Evolutionary conservation across 202 grass and related monocot genomes (phyloP).

Genomic region (Setaria italica): DNA sequence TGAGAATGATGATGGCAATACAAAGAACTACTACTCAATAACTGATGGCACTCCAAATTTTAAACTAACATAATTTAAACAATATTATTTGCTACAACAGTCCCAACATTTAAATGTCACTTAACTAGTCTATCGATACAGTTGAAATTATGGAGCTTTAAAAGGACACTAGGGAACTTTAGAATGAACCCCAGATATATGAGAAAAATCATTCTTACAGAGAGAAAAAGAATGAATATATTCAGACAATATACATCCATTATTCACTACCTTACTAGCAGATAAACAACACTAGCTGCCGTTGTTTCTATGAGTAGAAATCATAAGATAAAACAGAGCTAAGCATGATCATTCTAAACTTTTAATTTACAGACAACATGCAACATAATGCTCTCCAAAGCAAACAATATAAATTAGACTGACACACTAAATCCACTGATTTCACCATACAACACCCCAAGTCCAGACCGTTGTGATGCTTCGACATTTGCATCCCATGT

Average conservation of each 20-base stretch:
- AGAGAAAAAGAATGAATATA: not conserved
- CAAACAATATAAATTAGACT: not conserved
- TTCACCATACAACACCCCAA: not conserved
- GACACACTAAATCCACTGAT: not conserved
- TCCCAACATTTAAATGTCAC: no score
- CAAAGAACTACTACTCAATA: no score
- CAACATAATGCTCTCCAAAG: not conserved
- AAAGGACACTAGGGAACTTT: no score
- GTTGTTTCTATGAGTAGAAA: not conserved
- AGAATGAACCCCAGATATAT: no score
- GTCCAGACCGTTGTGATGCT: not conserved
- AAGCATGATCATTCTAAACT: not conserved
- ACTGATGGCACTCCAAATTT: no score
- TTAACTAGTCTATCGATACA: no score
- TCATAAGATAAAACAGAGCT: not conserved
- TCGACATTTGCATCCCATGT: not conserved
- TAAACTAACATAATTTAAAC: no score
- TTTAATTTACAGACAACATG: not conserved
- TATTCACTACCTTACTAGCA: not conserved
- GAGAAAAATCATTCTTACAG: no score
- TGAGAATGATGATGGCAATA: not conserved
- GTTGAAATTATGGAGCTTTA: no score
- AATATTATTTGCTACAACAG: no score
- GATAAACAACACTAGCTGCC: not conserved
- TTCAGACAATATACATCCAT: not conserved